Base-by-base conservation (phyloP, 176 grass and related monocot genomes). In the Canna indica region DNA sequence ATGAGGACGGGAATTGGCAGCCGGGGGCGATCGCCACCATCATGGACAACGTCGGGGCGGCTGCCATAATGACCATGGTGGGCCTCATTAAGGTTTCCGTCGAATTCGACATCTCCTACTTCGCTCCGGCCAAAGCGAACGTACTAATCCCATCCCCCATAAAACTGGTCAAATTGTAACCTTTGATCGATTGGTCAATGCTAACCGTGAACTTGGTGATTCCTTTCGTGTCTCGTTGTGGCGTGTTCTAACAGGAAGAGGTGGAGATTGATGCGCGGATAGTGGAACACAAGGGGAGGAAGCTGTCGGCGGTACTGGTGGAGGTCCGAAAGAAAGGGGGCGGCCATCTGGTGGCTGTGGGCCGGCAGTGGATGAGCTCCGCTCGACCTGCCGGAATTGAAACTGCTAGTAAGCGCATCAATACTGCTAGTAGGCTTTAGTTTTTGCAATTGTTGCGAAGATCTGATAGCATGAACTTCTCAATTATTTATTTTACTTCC, bases 211-310 rank as follows among this genome's bases (percentile, higher is more conserved):
- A 38, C 29, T 52, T 42, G n/a, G 31, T 71, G 45, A 42, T 9
- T 24, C 26, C 13, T 22, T 52, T n/a, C n/a, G 66, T 44, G 9
- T 27, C 4, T 42, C 11, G 13, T 4, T 34, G 16, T n/a, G 50
- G 50, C 17, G 6, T 54, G 31, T 0, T 62, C 28, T 62, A 16
- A 1, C 73, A 82, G 80, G 73, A 82, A 76, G 80, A 76, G 65
- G 73, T 81, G 56, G 80, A 82, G 28, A 71, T 82, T 67, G 80
- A 82, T 36, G 80, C 80, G 14, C 38, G 65, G 24, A 70, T 57
- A 15, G 14, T 82, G 73, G 64, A 76, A 60, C 50, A 53, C 47
- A 82, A 71, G 47, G 73, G 65, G 29, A 58, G 5, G 58, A 81
- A 62, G 42, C 56, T 76, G 17, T 76, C 80, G 75, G 75, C 69